Conservation (phyloP, 495 filamentous ascomycete species). For the Penicillium paradoxum region DNA sequence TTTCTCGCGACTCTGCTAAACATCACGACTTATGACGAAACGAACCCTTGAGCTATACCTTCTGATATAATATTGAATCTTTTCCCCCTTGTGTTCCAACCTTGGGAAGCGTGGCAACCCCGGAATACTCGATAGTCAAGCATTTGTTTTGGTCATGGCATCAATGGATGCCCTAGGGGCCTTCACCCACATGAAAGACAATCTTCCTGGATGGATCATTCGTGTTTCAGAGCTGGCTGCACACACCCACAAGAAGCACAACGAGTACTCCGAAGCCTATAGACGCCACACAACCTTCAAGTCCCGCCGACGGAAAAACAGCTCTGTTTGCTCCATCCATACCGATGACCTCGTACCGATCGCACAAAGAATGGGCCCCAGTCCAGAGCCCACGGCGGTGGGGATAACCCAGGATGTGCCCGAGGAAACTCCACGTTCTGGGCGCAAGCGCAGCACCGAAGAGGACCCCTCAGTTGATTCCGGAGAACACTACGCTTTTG, state of each 20-base stretch:
- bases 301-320: constrained; percentile 35
- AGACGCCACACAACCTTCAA: constrained; percentile 24
- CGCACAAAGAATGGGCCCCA: constrained; percentile 14
- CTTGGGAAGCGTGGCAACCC: not conserved
- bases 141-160: constrained; percentile 17
- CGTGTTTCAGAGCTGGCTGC: constrained; percentile 63
- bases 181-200: constrained; percentile 50
- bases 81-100: not conserved
- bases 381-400: constrained; percentile 8
- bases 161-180: constrained; percentile 60
- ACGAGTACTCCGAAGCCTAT: constrained; percentile 53
- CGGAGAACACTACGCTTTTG: constrained; percentile 42
- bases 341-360: constrained; percentile 28
- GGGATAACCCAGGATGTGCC: constrained; percentile 9
- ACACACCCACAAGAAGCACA: constrained; percentile 64
- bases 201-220: constrained; percentile 64
- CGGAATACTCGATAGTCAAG: not conserved
- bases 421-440: constrained; percentile 14
- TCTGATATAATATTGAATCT: not conserved
- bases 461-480: constrained; percentile 30
- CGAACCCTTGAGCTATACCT: constrained; percentile 9
- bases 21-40: constrained; percentile 30
- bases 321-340: constrained; percentile 48
- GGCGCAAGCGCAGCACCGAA: constrained; percentile 27
- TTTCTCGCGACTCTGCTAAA: not conserved